Conservation (phyloP, 805 yeast genomes). For the Hanseniaspora occidentalis region DNA sequence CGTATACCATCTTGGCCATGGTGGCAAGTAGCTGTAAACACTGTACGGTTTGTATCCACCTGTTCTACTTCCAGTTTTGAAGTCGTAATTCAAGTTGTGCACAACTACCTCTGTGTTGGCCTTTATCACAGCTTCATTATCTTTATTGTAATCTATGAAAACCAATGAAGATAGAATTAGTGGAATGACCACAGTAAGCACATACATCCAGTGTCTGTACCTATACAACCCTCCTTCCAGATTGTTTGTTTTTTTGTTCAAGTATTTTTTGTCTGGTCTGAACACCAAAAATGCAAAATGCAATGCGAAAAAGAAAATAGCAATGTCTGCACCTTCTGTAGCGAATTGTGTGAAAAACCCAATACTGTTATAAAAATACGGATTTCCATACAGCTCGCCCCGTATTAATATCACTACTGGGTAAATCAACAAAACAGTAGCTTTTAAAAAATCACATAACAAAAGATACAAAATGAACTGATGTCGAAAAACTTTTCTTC, state of each 20-base stretch:
- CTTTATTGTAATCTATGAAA: constrained; percentile 32
- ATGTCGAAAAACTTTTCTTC: constrained; percentile 53
- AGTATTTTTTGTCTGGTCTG: constrained; percentile 39
- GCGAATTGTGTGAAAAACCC: constrained; percentile 76
- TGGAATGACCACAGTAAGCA: constrained; percentile 47
- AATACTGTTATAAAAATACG: constrained; percentile 45
- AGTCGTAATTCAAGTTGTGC: constrained; percentile 16
- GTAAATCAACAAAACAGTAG: constrained; percentile 51
- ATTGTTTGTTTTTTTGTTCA: constrained; percentile 25
- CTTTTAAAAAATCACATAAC: constrained; percentile 66
- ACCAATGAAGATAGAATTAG: constrained; percentile 59
- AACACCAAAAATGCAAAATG: constrained; percentile 71
- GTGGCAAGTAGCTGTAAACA: constrained; percentile 73
- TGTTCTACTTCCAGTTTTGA: constrained; percentile 11
- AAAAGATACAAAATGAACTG: constrained; percentile 55
- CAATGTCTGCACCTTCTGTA: constrained; percentile 78
- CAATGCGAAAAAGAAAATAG: constrained; percentile 69
- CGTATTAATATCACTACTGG: constrained; percentile 45
- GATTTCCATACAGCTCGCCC: constrained; percentile 32
- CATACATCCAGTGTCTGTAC: constrained; percentile 45
- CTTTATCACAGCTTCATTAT: constrained; percentile 9
- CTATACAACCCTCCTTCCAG: constrained; percentile 66
- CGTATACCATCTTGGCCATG: constrained; percentile 60
- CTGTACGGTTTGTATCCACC: constrained; percentile 51
- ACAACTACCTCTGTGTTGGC: constrained; percentile 14